phyloP scores from a whole-genome alignment of 169 alveolate species.

The Ichthyophthirius multifiliis region DNA sequence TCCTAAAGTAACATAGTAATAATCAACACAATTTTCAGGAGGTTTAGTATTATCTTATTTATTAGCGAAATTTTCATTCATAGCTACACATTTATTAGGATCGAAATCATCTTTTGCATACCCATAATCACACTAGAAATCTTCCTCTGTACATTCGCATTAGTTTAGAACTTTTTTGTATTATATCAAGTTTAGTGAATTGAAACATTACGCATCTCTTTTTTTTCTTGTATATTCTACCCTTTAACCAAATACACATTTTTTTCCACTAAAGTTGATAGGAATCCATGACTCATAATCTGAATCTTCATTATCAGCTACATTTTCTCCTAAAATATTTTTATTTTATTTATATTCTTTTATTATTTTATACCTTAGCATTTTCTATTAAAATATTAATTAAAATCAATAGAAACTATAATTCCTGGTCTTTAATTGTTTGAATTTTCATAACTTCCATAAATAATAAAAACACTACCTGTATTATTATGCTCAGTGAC shows the following conservation, averaged over 20 bases:
- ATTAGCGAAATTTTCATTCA: neutral
- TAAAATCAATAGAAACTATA: constrained; percentile 20
- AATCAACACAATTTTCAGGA: neutral
- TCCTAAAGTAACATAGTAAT: neutral
- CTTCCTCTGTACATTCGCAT: constrained; percentile 46
- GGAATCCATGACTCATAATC: constrained; percentile 48
- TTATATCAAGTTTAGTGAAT: neutral
- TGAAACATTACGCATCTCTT: constrained; percentile 36
- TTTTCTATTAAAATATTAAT: neutral
- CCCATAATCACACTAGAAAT: constrained; percentile 47
- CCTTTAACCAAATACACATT: constrained; percentile 39
- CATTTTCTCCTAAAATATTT: neutral
- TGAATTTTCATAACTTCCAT: constrained; percentile 25
- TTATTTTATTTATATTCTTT: neutral
- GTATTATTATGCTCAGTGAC: constrained; percentile 17
- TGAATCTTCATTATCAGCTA: constrained; percentile 14
- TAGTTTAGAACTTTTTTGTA: constrained; percentile 8
- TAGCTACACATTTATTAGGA: constrained; percentile 37
- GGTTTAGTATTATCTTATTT: neutral
- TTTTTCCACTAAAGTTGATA: constrained; percentile 4
- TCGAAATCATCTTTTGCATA: constrained; percentile 11
- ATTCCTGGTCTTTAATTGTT: constrained; percentile 20
- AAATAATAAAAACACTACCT: constrained; percentile 24
- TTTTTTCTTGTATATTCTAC: constrained; percentile 31
- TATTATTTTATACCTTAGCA: neutral